A percentile compares a stretch with the other conserved stretches of the same genome.
Evolutionary conservation across 345 rosid genomes (phyloP).

Genomic region (Orychophragmus violaceus): DNA sequence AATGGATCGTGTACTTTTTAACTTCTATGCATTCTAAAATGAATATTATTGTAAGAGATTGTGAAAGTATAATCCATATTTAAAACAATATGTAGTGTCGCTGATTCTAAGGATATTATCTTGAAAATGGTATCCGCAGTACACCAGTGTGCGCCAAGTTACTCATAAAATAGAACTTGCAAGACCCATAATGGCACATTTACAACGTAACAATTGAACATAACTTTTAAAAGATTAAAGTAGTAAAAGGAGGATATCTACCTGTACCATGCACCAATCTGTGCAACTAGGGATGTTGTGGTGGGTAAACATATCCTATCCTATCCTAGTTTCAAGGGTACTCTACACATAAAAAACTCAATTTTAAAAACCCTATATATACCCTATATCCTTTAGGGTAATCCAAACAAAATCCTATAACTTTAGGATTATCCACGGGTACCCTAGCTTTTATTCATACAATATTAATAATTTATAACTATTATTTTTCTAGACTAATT

Average conservation of each 20-base stretch:
- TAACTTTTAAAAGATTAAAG: neutral
- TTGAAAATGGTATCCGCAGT: neutral
- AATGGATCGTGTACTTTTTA: neutral
- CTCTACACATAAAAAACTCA: too few species aligned
- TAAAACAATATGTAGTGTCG: neutral
- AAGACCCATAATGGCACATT: neutral
- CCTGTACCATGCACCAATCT: slow-evolving; percentile 97
- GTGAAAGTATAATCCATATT: neutral
- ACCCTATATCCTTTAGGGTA: too few species aligned
- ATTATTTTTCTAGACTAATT: too few species aligned
- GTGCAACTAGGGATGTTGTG: too few species aligned
- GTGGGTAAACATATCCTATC: too few species aligned
- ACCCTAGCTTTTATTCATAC: too few species aligned
- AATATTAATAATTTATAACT: too few species aligned
- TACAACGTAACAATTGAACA: neutral
- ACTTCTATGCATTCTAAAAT: neutral
- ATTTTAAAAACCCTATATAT: too few species aligned
- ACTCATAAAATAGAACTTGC: neutral
- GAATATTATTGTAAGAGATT: neutral
- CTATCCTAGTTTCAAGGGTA: too few species aligned
- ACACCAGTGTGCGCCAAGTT: neutral
- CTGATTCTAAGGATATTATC: neutral
- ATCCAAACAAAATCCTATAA: too few species aligned
- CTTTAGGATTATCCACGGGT: too few species aligned
- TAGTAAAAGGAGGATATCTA: slow-evolving; percentile 6